phyloP scores from a whole-genome alignment of 495 filamentous ascomycete species.

The Hypoxylon intermedium region DNA sequence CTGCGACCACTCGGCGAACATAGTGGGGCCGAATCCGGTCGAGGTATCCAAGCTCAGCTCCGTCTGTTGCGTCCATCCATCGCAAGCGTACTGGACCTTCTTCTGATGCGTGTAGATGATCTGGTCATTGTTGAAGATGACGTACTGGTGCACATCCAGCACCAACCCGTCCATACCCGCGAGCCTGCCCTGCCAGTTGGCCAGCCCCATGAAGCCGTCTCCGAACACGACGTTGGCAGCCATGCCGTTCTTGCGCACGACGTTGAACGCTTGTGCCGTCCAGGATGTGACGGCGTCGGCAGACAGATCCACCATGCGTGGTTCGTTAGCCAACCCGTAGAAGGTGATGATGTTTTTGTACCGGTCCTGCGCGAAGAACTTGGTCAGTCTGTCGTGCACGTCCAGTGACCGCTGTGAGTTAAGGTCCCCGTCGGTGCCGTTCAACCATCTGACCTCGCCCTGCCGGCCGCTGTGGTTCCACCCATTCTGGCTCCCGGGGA shows the following conservation, averaged over 20 bases:
- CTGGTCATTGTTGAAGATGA: constrained; percentile 82
- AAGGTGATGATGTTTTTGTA: constrained; percentile 85
- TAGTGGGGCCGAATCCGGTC: constrained; percentile 93
- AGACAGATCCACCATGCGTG: constrained; percentile 73
- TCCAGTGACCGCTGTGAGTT: constrained; percentile 82
- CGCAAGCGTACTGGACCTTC: constrained; percentile 85
- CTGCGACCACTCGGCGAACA: constrained; percentile 97
- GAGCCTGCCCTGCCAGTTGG: constrained; percentile 77
- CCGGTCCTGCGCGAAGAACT: constrained; percentile 84
- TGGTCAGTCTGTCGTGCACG: constrained; percentile 76
- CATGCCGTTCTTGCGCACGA: constrained; percentile 75
- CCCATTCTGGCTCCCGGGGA: constrained; percentile 86
- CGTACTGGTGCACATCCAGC: constrained; percentile 93
- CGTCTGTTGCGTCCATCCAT: constrained; percentile 83
- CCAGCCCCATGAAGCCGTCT: constrained; percentile 82
- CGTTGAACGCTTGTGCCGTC: constrained; percentile 67
- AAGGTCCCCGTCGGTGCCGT: constrained; percentile 69
- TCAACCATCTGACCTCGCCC: constrained; percentile 77
- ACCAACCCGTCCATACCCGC: constrained; percentile 64
- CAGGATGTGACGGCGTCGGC: constrained; percentile 68
- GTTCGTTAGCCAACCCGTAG: constrained; percentile 89
- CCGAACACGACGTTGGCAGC: constrained; percentile 71
- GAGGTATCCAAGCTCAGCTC: constrained; percentile 68
- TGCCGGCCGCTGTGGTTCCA: constrained; percentile 87
- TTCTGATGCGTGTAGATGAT: constrained; percentile 74